These are phyloP conservation scores for Leptographium lundbergii DNA, from an alignment of 2,329 filamentous ascomycete genomes.

Conservation along the genomic window DNA sequence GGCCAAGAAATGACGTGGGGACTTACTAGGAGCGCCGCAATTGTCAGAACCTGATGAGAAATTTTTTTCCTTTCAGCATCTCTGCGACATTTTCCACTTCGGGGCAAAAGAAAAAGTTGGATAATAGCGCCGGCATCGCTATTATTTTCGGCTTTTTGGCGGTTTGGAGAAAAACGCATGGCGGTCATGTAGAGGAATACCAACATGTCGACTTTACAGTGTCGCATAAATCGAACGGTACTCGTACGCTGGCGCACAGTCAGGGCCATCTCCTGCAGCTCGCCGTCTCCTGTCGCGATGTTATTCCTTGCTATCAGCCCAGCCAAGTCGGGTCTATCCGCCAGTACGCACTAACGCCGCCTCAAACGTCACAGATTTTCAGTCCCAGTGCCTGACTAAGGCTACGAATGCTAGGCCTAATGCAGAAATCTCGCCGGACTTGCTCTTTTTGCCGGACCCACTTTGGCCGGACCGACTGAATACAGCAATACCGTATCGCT, in stretches of 20 bases:
- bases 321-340: neutral
- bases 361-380: no score
- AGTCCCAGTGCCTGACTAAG: no score
- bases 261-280: neutral
- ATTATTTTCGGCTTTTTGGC: neutral
- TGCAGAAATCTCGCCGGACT: no score
- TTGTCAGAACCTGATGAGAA: neutral
- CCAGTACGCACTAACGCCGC: neutral
- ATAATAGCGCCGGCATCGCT: neutral
- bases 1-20: no score
- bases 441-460: no score
- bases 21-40: neutral
- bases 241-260: neutral
- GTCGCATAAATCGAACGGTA: neutral
- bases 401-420: no score
- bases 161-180: neutral
- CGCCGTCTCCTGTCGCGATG: neutral
- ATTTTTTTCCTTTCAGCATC: neutral
- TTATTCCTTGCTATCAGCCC: neutral
- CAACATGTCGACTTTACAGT: neutral
- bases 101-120: neutral
- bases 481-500: no score
- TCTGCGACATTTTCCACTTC: neutral
- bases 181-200: neutral
- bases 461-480: no score